These are phyloP conservation scores for Dendrocalamus sinicus DNA, from an alignment of 176 grass and related monocot species.

Conservation along the genomic window DNA sequence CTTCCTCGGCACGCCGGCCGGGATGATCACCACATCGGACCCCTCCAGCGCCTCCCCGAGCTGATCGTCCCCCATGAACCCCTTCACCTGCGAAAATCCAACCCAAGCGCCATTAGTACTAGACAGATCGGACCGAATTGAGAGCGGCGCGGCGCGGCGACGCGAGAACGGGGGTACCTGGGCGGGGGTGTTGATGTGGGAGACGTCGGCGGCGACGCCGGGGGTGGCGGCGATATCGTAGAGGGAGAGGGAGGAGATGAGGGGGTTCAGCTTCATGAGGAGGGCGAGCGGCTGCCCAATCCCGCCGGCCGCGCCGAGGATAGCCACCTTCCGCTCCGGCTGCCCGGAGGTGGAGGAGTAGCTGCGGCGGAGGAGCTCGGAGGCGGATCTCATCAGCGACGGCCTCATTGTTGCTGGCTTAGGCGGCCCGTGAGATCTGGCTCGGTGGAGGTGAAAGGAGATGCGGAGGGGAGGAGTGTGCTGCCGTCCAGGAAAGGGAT, in stretches of 20 bases:
- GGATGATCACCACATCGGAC: conserved; percentile 57
- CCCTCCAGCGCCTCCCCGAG: conserved; percentile 52
- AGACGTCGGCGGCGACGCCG: conserved; percentile 58
- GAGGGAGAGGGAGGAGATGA: conserved; percentile 58
- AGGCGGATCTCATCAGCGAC: conserved; percentile 40
- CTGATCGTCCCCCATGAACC: conserved; percentile 50
- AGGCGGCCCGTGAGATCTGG: conserved; percentile 3
- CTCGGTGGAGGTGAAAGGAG: background rate
- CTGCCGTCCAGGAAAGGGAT: no score
- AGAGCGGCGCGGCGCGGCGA: background rate
- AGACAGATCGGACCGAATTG: background rate
- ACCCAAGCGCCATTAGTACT: background rate
- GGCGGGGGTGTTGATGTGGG: conserved; percentile 57
- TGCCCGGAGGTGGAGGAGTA: conserved; percentile 33
- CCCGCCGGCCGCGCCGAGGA: conserved; percentile 53
- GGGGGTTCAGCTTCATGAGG: conserved; percentile 66
- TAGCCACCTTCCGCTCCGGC: conserved; percentile 51
- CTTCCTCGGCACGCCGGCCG: conserved; percentile 62
- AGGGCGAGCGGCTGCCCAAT: conserved; percentile 55
- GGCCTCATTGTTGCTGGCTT: conserved; percentile 36
- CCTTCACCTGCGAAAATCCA: conserved; percentile 42
- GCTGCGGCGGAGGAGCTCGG: conserved; percentile 28
- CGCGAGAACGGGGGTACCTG: background rate
- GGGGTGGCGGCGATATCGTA: conserved; percentile 64
- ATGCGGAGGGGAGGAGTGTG: background rate